phyloP scores from a whole-genome alignment of 2,329 filamentous ascomycete species.

The Cladophialophora chaetospira region DNA sequence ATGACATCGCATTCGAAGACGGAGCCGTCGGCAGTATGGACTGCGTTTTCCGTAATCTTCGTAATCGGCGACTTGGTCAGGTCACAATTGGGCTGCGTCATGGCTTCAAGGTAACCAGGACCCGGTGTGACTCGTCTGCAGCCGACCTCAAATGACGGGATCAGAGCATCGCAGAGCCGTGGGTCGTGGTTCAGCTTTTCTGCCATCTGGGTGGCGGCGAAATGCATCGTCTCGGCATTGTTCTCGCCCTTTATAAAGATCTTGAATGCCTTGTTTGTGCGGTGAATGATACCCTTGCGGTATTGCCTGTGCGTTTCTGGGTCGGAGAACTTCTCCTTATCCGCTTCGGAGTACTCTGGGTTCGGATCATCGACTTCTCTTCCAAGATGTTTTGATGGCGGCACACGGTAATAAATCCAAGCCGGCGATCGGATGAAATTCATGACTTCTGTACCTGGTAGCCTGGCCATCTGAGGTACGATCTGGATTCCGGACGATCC shows the following conservation, averaged over 20 bases:
- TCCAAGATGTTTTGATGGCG: slow-evolving; percentile 25
- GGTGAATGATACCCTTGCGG: slow-evolving; percentile 37
- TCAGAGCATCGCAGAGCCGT: slow-evolving; percentile 27
- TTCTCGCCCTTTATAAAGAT: background rate
- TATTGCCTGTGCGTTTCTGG: slow-evolving; percentile 38
- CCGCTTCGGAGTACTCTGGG: slow-evolving; percentile 33
- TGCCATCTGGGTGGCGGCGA: slow-evolving; percentile 18
- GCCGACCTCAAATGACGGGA: slow-evolving; percentile 38
- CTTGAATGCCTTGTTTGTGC: slow-evolving; percentile 25
- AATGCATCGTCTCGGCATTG: slow-evolving; percentile 16
- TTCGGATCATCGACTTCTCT: slow-evolving; percentile 32
- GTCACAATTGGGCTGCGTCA: slow-evolving; percentile 43
- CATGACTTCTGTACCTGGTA: slow-evolving; percentile 32
- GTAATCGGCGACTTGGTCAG: slow-evolving; percentile 38
- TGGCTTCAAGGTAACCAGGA: slow-evolving; percentile 54
- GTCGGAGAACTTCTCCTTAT: slow-evolving; percentile 35
- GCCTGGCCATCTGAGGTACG: slow-evolving; percentile 33
- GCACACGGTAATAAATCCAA: slow-evolving; percentile 37
- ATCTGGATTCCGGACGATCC: slow-evolving; percentile 45
- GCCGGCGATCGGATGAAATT: slow-evolving; percentile 39
- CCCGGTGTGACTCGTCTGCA: slow-evolving; percentile 55
- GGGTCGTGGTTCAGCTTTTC: slow-evolving; percentile 27
- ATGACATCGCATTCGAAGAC: slow-evolving; percentile 36
- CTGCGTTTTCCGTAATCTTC: slow-evolving; percentile 37
- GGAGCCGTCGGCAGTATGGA: slow-evolving; percentile 26